Evolutionary conservation across 768 basidiomycete genomes (phyloP).

Genomic region (Phylloporus scabripes): DNA sequence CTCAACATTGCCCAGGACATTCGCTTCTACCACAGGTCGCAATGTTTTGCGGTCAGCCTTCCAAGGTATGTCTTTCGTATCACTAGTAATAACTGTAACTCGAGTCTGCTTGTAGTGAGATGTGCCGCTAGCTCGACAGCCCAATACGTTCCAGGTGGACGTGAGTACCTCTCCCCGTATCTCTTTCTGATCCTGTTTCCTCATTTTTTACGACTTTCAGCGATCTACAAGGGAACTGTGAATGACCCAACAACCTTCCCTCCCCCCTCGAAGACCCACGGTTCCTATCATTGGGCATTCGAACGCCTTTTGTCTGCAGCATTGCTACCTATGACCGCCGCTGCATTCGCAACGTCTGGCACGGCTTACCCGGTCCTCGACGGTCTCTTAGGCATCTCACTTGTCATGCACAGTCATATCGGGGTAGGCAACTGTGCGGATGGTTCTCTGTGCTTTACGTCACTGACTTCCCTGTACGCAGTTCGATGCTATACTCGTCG

Average conservation of each 20-base stretch:
- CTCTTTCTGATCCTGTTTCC: not conserved
- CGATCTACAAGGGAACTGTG: constrained; percentile 85
- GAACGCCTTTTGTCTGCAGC: constrained; percentile 87
- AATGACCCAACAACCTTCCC: constrained; percentile 96
- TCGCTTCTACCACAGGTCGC: constrained; percentile 35
- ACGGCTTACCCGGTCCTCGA: constrained; percentile 82
- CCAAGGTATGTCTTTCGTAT: constrained; percentile 32
- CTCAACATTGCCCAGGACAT: constrained; percentile 41
- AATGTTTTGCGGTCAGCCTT: constrained; percentile 35
- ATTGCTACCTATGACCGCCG: constrained; percentile 83
- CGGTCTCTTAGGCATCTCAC: constrained; percentile 77
- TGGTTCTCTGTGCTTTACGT: not conserved
- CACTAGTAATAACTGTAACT: not conserved
- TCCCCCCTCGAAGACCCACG: constrained; percentile 69
- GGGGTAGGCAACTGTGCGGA: constrained; percentile 49
- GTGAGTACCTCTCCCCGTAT: constrained; percentile 37
- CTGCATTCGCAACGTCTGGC: constrained; percentile 76
- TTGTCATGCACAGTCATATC: constrained; percentile 94
- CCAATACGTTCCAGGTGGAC: constrained; percentile 64
- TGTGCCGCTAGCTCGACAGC: constrained; percentile 32
- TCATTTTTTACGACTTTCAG: constrained; percentile 32
- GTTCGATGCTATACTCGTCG: constrained; percentile 75
- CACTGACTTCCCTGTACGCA: constrained; percentile 22
- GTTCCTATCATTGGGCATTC: constrained; percentile 91
- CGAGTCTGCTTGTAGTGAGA: constrained; percentile 31